Evolutionary conservation across 257 asterid genomes (phyloP).

Genomic region (Ilex aquifolium): DNA sequence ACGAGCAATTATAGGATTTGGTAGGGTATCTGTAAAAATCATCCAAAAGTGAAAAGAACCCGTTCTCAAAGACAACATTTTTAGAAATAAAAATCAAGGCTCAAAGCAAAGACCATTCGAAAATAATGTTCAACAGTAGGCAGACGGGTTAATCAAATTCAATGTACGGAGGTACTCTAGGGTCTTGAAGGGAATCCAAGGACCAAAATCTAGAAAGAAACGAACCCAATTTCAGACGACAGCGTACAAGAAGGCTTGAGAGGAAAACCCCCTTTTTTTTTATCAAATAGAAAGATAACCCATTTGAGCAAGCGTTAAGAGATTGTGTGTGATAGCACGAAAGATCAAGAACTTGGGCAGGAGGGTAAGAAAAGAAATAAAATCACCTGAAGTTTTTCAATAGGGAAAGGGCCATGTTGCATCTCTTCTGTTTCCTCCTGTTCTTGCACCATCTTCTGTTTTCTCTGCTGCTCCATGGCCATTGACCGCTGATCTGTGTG

Average conservation of each 20-base stretch:
- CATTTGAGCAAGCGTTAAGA: slow-evolving; percentile 5
- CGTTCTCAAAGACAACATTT: slow-evolving; percentile 2
- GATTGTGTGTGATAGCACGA: slow-evolving; percentile 2
- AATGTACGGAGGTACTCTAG: neutral
- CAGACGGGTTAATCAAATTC: too few relatives aligned
- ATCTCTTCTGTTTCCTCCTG: slow-evolving; percentile 59
- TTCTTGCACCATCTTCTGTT: slow-evolving; percentile 38
- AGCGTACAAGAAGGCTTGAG: neutral
- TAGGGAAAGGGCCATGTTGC: slow-evolving; percentile 76
- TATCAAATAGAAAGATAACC: slow-evolving; percentile 13
- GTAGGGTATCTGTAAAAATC: neutral
- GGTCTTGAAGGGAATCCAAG: neutral
- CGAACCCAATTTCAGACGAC: slow-evolving; percentile 5
- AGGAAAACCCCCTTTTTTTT: neutral
- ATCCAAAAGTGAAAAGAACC: slow-evolving; percentile 5
- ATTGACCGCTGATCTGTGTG: neutral
- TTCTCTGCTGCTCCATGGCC: slow-evolving; percentile 74
- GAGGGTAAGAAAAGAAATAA: neutral
- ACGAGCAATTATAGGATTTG: neutral
- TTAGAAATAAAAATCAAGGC: slow-evolving; percentile 4
- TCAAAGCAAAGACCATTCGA: neutral
- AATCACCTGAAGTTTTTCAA: slow-evolving; percentile 79
- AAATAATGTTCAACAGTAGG: too few relatives aligned
- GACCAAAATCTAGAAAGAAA: neutral
- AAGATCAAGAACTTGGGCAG: neutral